These are phyloP conservation scores for Elsinoe australis DNA, from an alignment of 2,329 filamentous ascomycete genomes.

Conservation along the genomic window DNA sequence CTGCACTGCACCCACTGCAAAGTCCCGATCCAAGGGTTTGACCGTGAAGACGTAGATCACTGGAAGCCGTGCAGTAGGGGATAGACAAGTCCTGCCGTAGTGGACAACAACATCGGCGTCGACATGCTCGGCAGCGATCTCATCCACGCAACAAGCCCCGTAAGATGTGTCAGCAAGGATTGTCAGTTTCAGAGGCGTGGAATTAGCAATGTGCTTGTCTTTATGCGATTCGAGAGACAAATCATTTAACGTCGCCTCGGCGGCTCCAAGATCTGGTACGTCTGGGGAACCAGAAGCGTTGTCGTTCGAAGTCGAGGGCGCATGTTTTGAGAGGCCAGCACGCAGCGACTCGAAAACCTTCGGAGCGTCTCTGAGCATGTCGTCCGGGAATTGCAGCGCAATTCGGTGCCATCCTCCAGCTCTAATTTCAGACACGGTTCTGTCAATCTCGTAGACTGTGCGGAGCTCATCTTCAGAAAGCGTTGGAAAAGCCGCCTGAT, in stretches of 20 bases:
- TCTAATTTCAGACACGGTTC: constrained; percentile 70
- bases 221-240: too few relatives aligned
- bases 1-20: constrained; percentile 55
- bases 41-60: constrained; percentile 87
- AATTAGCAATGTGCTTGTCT: too few relatives aligned
- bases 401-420: constrained; percentile 64
- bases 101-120: constrained; percentile 87
- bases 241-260: too few relatives aligned
- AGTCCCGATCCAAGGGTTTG: constrained; percentile 56
- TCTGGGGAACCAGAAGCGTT: too few relatives aligned
- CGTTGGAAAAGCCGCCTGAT: constrained; percentile 28
- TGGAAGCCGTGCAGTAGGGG: constrained; percentile 76
- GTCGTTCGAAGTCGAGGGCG: too few relatives aligned
- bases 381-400: constrained; percentile 91
- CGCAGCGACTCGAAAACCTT: constrained; percentile 67
- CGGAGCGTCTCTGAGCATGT: constrained; percentile 80
- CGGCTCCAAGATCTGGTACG: too few relatives aligned
- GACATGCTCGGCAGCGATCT: constrained; percentile 90
- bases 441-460: constrained; percentile 74
- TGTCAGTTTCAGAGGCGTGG: constrained; percentile 52
- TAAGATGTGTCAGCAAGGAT: constrained; percentile 95
- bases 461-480: constrained; percentile 62
- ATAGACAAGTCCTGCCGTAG: constrained; percentile 87
- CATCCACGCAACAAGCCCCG: constrained; percentile 93
- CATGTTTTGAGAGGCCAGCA: too few relatives aligned